Evolutionary conservation across 2,329 filamentous ascomycete genomes (phyloP), one percentile per base, ranked within the genome.

Genomic region (Tothia fuscella): DNA sequence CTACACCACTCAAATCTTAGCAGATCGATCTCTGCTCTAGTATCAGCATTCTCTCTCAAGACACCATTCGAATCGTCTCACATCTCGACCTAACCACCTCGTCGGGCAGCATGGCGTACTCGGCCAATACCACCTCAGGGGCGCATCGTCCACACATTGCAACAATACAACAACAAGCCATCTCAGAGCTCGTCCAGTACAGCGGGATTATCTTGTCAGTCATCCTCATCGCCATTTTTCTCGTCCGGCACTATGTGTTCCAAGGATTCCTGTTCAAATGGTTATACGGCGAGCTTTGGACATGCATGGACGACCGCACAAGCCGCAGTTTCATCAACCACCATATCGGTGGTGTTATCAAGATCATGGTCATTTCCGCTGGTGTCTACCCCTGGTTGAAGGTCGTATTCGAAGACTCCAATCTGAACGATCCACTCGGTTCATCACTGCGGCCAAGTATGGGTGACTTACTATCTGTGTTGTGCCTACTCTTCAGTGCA

Each of bases 261-360:
- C 63, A 68, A 44, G 50, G 37, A 1, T 61, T 62, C 44, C 51
- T 66, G 2, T 52, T 65, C 3, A 47, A 48, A 16, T 50, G 49
- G 5, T 24, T 58, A 6, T 66, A 66, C 42, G 55, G 57, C 6
- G 14, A 47, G 5, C 57, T 45, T 6, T 67, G 62, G 45, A 56
- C 53, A 0, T 36, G 49, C 4, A 55, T 68, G 42, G 54, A 53
- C 38, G 60, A 64, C 12, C 43, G 49, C 0, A 56, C 60, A 14
- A 52, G 58, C 3, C 55, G 62, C 7, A 62, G 63, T 0, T 67
- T 68, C 45, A 53, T 67, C 25, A 68, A 68, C 37, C 65, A 69
- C 43, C 65, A 67, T 35, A 60, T 69, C 17, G 64, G 64, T 2
- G 63, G 61, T 1, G 39, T 45, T 2, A 63, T 60, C 5, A 68